These are phyloP conservation scores for Colletotrichum phormii DNA, from an alignment of 2,329 filamentous ascomycete genomes.

Conservation along the genomic window DNA sequence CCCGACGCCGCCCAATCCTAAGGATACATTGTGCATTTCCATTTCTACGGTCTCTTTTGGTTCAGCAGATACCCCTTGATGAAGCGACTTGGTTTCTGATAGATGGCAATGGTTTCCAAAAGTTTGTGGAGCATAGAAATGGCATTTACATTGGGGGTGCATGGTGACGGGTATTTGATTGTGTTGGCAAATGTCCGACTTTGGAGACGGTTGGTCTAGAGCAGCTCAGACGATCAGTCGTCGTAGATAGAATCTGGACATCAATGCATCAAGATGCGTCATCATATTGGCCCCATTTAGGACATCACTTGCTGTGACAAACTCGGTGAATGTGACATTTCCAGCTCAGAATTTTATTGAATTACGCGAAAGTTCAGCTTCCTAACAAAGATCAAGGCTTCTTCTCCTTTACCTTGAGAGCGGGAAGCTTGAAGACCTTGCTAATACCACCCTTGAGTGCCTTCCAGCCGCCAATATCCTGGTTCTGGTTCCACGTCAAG, in stretches of 20 bases:
- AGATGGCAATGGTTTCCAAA: conserved; percentile 6
- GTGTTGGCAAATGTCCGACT: neutral
- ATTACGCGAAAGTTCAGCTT: neutral
- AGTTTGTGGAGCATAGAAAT: neutral
- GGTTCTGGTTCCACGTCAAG: conserved; percentile 80
- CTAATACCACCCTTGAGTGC: conserved; percentile 73
- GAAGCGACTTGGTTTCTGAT: conserved; percentile 29
- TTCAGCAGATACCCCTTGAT: conserved; percentile 23
- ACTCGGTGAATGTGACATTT: neutral
- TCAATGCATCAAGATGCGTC: neutral
- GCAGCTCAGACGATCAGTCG: neutral
- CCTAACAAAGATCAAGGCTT: conserved; percentile 14
- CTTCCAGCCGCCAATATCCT: conserved; percentile 72
- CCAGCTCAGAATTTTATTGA: neutral
- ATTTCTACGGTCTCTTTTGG: neutral
- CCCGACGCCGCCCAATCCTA: conserved; percentile 3
- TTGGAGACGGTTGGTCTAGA: neutral
- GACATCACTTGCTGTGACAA: neutral
- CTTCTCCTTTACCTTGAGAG: conserved; percentile 69
- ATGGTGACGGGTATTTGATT: neutral
- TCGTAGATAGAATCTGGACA: neutral
- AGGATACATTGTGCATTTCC: neutral
- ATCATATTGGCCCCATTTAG: neutral
- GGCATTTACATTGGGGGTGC: neutral
- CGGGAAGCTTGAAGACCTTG: conserved; percentile 72